These are phyloP conservation scores for Cyberlindnera maritima DNA, from an alignment of 805 yeast genomes.

Conservation along the genomic window DNA sequence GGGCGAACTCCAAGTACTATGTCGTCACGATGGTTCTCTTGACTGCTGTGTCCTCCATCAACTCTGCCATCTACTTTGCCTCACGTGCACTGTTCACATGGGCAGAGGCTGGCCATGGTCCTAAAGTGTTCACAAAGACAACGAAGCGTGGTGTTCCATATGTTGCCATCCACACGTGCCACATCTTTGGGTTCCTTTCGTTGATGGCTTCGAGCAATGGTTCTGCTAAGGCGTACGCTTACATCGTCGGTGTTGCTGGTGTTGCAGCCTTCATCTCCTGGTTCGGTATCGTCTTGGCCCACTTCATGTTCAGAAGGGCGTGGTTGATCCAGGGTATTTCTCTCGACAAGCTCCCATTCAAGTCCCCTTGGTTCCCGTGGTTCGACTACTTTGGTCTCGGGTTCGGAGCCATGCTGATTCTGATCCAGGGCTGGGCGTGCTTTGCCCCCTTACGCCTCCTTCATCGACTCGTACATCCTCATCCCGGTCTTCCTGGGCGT, in stretches of 20 bases:
- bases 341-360: constrained; percentile 66
- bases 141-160: constrained; percentile 64
- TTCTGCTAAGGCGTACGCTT: constrained; percentile 59
- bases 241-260: constrained; percentile 71
- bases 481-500: constrained; percentile 53
- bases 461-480: constrained; percentile 61
- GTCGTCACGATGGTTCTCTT: constrained; percentile 66
- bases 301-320: constrained; percentile 65
- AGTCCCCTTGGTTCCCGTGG: constrained; percentile 51
- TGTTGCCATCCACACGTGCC: constrained; percentile 53
- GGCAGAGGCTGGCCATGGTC: constrained; percentile 37
- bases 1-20: constrained; percentile 53
- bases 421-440: constrained; percentile 49
- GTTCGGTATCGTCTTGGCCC: constrained; percentile 60
- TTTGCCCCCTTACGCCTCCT: constrained; percentile 49
- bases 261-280: constrained; percentile 74
- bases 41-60: constrained; percentile 67
- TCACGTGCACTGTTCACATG: constrained; percentile 60
- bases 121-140: constrained; percentile 49
- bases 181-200: constrained; percentile 60
- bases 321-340: constrained; percentile 58
- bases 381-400: constrained; percentile 38
- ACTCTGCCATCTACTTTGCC: constrained; percentile 66
- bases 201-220: constrained; percentile 49
- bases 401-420: constrained; percentile 37